Base-by-base conservation (phyloP, 2,329 filamentous ascomycete genomes). In the Neonectria neomacrospora region DNA sequence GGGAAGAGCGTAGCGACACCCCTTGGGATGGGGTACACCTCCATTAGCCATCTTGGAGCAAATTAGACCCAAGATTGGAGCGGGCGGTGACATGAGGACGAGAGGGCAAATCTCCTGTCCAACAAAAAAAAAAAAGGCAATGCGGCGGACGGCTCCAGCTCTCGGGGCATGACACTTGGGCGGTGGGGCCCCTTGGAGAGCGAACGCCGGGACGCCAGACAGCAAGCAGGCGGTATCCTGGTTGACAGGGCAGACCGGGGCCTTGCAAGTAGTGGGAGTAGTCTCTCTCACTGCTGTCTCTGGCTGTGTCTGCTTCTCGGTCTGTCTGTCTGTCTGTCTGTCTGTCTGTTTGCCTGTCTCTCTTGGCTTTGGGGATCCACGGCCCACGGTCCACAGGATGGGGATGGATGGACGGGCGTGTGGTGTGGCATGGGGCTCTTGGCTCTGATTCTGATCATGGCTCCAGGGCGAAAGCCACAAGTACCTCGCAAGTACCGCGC, bases 11-110 rank as follows among this genome's bases (percentile, higher is more conserved):
- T 67, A 72, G 62, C 60, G 58, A 61, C 71, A 68, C 70, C 67
- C 71, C 71, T 65, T 65, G 52, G 57, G 65, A 69, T 73, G 71
- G 71, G 71, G 71, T 70, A 69, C 71, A 73, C 64, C 56, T 65
- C 64, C 68, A 65, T 67, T 44, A 64, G 65, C 69, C 69, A 72
- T 70, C 67, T 72, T 69, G 65, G 66, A 70, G 63, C 66, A 66
- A 69, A 71, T 68, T 71, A 73, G 73, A 68, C 67, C 71, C 69
- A 66, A 75, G 71, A 70, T 76, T 75, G 69, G 68, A 72, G 75
- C 71, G 71, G 71, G 75, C 76, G 74, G 74, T 77, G 74, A 75
- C 75, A 75, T 75, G 73, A 74, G 72, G 62, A 65, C 66, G 55
- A 71, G 66, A 65, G 66, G 66, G 67, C 68, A 71, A 71, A 69